Base-by-base conservation (phyloP, 179 eudicot genomes). In the Actinidia polygama region DNA sequence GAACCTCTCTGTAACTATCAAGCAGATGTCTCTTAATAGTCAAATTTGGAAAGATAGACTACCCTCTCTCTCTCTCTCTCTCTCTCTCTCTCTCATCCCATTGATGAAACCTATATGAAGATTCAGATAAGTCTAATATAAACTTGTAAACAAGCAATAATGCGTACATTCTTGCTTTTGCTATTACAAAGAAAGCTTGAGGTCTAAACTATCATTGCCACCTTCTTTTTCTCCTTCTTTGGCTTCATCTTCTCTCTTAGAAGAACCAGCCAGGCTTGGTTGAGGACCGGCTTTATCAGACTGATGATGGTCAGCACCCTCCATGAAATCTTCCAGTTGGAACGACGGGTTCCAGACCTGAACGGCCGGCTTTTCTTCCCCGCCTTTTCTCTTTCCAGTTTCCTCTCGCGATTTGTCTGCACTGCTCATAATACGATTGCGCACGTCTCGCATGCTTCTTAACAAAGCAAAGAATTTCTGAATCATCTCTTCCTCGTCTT, bases 401-500 rank as follows among this genome's bases (percentile, higher is more conserved):
- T 36, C 82, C 50, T 70, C 63, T 24, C 15, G 46, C n/a, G 61
- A 72, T 19, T 58, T 73, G 19, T 15, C 23, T 11, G 8, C 62
- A 14, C 74, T 82, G 4, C 53, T 57, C 21, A 54, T 81, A 50
- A 79, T 18, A 2, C 77, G 57, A 4, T 68, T 87, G 9, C 91
- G 89, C 6, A 89, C 49, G 4, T 89, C 92, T 67, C 85, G 83
- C 0, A 84, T 83, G 30, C 80, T 88, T 72, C 87, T 88, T 1
- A 92, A 86, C 69, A 92, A 62, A 9, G 90, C 90, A 76, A 87
- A 92, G 89, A 92, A 91, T 64, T 85, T 81, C 73, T 91, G 89
- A 84, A 91, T 87, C 79, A 90, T 90, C 26, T 84, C 86, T 19
- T 92, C 95, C 16, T 89, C 92, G 14, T 75, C 84, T 51, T 89